Evolutionary conservation across 495 filamentous ascomycete genomes (phyloP).

Genomic region (Aspergillus egyptiacus): DNA sequence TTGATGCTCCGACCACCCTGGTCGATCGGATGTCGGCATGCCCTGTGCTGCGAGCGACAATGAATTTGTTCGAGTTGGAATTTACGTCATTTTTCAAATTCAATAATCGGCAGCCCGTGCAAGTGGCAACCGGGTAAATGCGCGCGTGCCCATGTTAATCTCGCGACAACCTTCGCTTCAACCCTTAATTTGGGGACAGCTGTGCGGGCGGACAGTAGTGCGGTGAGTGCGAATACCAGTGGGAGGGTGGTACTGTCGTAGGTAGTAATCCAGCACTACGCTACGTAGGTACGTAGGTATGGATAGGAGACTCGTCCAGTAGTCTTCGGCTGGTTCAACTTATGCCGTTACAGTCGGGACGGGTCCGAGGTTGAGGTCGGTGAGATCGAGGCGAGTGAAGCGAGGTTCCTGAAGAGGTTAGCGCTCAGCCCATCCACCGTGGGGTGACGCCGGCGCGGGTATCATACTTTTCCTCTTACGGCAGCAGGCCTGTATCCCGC

Average conservation of each 20-base stretch:
- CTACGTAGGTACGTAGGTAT: too few relatives aligned
- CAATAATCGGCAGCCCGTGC: constrained; percentile 11
- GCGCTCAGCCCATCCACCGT: too few relatives aligned
- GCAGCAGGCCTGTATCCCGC: too few relatives aligned
- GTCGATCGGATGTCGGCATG: constrained; percentile 13
- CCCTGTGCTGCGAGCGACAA: neutral
- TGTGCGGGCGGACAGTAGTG: neutral
- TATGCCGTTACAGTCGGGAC: too few relatives aligned
- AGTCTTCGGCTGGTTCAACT: neutral
- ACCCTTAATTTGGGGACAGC: neutral
- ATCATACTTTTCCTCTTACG: neutral
- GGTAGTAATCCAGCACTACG: too few relatives aligned
- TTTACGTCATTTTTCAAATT: constrained; percentile 11
- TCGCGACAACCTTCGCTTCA: neutral
- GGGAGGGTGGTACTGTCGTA: too few relatives aligned
- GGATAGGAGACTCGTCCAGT: neutral
- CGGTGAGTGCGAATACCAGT: constrained; percentile 5
- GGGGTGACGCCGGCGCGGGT: too few relatives aligned
- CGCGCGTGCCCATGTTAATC: constrained; percentile 1
- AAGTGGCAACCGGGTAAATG: constrained; percentile 11
- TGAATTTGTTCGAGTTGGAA: neutral
- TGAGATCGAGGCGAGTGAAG: constrained; percentile 1
- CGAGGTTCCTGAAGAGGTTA: constrained; percentile 8
- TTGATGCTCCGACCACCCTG: constrained; percentile 4
- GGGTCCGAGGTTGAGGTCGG: too few relatives aligned